Evolutionary conservation across 2,329 filamentous ascomycete genomes (phyloP), one percentile per base, ranked within the genome.

Genomic region (Akanthomyces uredinophilus): DNA sequence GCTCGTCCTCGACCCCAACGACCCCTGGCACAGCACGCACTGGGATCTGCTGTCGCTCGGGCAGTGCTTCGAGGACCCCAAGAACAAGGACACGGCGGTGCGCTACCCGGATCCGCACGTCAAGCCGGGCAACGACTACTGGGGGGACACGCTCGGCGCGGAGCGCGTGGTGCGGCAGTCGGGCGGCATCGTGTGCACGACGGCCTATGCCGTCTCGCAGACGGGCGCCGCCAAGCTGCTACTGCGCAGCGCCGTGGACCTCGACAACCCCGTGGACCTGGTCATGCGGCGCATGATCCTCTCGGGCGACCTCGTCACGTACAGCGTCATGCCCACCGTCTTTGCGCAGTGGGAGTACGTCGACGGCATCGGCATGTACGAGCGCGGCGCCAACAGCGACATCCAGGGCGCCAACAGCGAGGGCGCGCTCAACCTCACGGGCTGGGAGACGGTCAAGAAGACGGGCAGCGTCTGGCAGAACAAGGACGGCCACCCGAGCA

Each of bases 211-310:
- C 10, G 65, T 72, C 10, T 67, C 63, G n/a, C 67, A 66, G 29
- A 65, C 65, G 0, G 70, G 70, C 24, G 70, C 70, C 3, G 68
- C 68, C 14, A 71, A 72, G 63, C 62, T 72, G 18, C 63, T 72
- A 1, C 60, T 62, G 35, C 60, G 60, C 44, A 16, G 51, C 22
- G 63, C 64, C 8, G 32, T 69, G 22, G 65, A 71, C 52, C 60
- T 72, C 50, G 66, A 72, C 61, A 58, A 67, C 13, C 68, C 69
- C 20, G 59, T 70, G 3, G 70, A 72, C 57, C 60, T 70, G 22
- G 53, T 70, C 22, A 71, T 72, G 46, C 60, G 62, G 11, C 50
- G 60, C 3, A 65, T 72, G 64, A 66, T 67, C 8, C 44, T 55
- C 5, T 63, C 57, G 18, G 62, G 61, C 18, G 65, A 71, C 29